These are phyloP conservation scores for Lepiota venenata DNA, from an alignment of 768 basidiomycete genomes.

Conservation along the genomic window DNA sequence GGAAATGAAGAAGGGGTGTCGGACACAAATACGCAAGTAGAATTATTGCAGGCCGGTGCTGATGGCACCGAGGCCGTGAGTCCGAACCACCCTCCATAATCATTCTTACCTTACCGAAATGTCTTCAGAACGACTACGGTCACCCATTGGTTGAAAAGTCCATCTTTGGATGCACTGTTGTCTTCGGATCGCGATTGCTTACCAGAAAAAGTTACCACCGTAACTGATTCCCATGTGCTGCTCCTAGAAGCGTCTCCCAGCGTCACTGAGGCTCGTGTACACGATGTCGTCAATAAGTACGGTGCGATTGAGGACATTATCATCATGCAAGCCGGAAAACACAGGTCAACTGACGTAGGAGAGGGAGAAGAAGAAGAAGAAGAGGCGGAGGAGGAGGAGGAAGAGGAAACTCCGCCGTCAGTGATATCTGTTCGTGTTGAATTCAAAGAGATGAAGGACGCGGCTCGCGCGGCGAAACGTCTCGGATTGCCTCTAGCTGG, in stretches of 20 bases:
- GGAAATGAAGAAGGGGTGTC: not conserved
- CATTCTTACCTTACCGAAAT: not conserved
- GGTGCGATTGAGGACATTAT: conserved; percentile 7
- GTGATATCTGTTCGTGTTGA: not conserved
- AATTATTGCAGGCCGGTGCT: conserved; percentile 2
- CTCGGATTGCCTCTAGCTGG: not conserved
- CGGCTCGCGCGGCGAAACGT: not conserved
- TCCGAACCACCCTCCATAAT: not conserved
- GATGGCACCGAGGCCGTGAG: not conserved
- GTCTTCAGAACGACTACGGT: conserved; percentile 2
- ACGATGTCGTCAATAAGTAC: conserved; percentile 6
- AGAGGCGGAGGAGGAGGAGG: not conserved
- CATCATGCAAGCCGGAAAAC: not conserved
- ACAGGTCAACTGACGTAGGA: not conserved
- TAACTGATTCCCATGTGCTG: conserved; percentile 28
- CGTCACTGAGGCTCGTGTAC: conserved; percentile 7
- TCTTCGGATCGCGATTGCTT: conserved; percentile 30
- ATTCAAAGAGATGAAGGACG: conserved; percentile 9
- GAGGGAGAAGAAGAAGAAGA: not conserved
- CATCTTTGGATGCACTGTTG: conserved; percentile 24
- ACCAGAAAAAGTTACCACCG: conserved; percentile 28
- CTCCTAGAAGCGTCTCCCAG: conserved; percentile 1
- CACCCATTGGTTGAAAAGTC: conserved; percentile 16
- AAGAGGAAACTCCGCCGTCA: not conserved
- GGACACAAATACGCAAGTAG: conserved; percentile 3